Conservation (phyloP, 75 land plant species). For the Sequoia sempervirens region DNA sequence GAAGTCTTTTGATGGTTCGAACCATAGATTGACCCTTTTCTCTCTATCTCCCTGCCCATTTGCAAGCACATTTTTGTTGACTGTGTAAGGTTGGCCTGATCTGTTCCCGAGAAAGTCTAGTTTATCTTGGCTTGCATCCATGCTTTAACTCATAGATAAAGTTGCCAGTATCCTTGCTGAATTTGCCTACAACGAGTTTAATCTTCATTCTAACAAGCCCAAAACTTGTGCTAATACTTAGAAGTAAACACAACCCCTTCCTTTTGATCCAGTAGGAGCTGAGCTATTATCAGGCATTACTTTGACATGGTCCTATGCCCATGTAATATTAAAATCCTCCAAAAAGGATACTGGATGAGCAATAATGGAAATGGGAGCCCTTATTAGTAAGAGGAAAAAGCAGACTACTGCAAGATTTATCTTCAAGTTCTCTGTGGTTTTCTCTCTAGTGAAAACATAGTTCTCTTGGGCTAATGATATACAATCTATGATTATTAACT, state of each 20-base stretch:
- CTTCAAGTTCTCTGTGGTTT: neutral
- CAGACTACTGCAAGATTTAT: neutral
- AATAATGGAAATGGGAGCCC: neutral
- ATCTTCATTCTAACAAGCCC: neutral
- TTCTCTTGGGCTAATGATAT: neutral
- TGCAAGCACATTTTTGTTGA: conserved; percentile 7
- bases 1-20: conserved; percentile 6
- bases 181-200: conserved; percentile 1
- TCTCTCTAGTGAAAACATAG: neutral
- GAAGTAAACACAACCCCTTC: conserved; percentile 2
- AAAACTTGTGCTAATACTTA: conserved; percentile 1
- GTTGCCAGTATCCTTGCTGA: conserved; percentile 7
- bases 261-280: neutral
- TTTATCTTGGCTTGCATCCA: neutral
- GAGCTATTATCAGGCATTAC: too few relatives aligned
- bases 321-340: conserved; percentile 8
- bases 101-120: conserved; percentile 7
- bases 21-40: conserved; percentile 11
- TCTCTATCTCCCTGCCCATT: conserved; percentile 4
- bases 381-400: neutral
- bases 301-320: neutral
- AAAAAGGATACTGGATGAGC: neutral
- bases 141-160: neutral
- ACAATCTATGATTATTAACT: too few relatives aligned
- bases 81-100: conserved; percentile 11